These are phyloP conservation scores for Myriosclerotinia scirpicola DNA, from an alignment of 2,329 filamentous ascomycete species.

Conservation along the genomic window DNA sequence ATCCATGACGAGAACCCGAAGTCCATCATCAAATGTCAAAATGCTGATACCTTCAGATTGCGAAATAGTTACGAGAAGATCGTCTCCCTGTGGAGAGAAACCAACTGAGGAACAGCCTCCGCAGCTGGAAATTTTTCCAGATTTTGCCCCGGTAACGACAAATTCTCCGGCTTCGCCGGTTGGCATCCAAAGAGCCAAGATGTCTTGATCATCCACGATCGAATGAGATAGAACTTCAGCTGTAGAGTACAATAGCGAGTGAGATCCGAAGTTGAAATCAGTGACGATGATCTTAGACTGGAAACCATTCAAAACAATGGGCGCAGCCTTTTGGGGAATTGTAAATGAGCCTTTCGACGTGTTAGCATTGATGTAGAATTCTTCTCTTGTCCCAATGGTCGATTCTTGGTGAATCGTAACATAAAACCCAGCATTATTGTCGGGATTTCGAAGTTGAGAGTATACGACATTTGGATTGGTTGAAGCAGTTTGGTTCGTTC, in stretches of 20 bases:
- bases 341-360: constrained; percentile 56
- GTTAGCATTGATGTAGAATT: constrained; percentile 55
- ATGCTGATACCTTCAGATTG: constrained; percentile 51
- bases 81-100: constrained; percentile 45
- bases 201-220: constrained; percentile 48
- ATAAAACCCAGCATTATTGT: constrained; percentile 58
- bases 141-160: constrained; percentile 51
- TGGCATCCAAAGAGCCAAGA: constrained; percentile 55
- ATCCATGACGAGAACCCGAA: constrained; percentile 54
- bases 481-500: constrained; percentile 50
- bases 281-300: constrained; percentile 62
- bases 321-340: constrained; percentile 51
- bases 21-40: constrained; percentile 49
- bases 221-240: constrained; percentile 55
- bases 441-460: constrained; percentile 58
- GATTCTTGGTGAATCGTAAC: constrained; percentile 56
- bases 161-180: constrained; percentile 57
- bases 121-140: constrained; percentile 50
- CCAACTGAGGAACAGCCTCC: constrained; percentile 46
- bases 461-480: constrained; percentile 53
- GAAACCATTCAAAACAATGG: constrained; percentile 57
- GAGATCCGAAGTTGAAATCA: constrained; percentile 55
- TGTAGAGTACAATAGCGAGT: constrained; percentile 55
- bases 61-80: constrained; percentile 49
- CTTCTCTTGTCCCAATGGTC: constrained; percentile 50